Percentiles rank a stretch among this genome's conserved stretches.
Evolutionary conservation across 805 yeast genomes (phyloP).

Genomic region (Ogataea pilisensis): DNA sequence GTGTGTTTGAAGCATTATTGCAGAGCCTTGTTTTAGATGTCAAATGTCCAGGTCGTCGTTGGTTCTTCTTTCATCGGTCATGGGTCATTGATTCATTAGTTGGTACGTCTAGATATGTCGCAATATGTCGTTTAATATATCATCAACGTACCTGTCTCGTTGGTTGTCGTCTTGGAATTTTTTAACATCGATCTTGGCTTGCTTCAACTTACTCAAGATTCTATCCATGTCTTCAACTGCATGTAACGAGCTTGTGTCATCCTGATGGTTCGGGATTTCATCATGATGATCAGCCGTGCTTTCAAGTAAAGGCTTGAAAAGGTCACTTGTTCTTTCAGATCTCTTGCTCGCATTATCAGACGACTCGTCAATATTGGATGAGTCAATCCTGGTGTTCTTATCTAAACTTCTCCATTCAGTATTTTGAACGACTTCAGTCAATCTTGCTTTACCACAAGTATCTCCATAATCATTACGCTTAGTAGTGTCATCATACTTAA

Average conservation of each 20-base stretch:
- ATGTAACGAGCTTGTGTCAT: background rate
- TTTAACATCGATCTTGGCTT: slow-evolving; percentile 33
- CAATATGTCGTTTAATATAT: slow-evolving; percentile 36
- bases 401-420: slow-evolving; percentile 40
- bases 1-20: no score
- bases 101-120: slow-evolving; percentile 29
- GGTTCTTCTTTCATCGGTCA: no score
- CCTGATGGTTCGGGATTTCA: background rate
- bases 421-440: slow-evolving; percentile 38
- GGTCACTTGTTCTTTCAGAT: background rate
- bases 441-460: slow-evolving; percentile 35
- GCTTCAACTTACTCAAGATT: slow-evolving; percentile 31
- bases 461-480: slow-evolving; percentile 33
- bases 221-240: slow-evolving; percentile 26
- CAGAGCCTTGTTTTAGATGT: no score
- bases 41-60: no score
- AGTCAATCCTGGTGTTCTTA: no score
- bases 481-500: slow-evolving; percentile 32
- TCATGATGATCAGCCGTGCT: background rate
- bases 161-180: slow-evolving; percentile 26
- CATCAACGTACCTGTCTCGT: slow-evolving; percentile 34
- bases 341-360: no score
- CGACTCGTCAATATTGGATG: no score
- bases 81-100: no score
- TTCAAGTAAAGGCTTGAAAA: background rate